These are phyloP conservation scores for Candida takata DNA, from an alignment of 805 yeast genomes.

Conservation along the genomic window DNA sequence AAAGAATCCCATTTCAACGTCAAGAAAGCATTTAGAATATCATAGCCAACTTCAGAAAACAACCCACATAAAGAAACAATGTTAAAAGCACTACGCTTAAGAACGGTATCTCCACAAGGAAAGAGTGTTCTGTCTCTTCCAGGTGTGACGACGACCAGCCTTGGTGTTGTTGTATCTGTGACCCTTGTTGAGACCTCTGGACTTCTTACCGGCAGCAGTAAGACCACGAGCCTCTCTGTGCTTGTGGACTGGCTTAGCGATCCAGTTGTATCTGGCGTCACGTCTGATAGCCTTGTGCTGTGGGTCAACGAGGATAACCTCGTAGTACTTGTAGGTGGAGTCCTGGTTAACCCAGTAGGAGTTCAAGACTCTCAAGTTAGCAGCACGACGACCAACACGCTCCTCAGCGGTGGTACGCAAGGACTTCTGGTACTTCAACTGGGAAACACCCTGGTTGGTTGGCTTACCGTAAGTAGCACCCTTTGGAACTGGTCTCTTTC, in stretches of 20 bases:
- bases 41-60: neutral
- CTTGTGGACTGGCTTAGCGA: conserved; percentile 99
- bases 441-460: conserved; percentile 99
- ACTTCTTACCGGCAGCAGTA: conserved; percentile 96
- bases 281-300: conserved; percentile 98
- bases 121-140: conserved; percentile 99
- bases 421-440: conserved; percentile 98
- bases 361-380: conserved; percentile 98
- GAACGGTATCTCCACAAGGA: conserved; percentile 98
- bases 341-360: conserved; percentile 99
- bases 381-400: conserved; percentile 98
- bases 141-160: conserved; percentile 98
- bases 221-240: conserved; percentile 99
- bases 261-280: conserved; percentile 99
- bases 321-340: conserved; percentile 98
- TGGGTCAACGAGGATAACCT: conserved; percentile 97
- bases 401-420: conserved; percentile 98
- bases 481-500: conserved; percentile 99
- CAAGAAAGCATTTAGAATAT: no score
- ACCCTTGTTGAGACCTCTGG: conserved; percentile 99
- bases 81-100: conserved; percentile 7
- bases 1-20: no score
- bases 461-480: conserved; percentile 99
- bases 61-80: neutral
- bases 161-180: conserved; percentile 97